Conservation (phyloP, 768 basidiomycete species). For the Cubamyces sp. region DNA sequence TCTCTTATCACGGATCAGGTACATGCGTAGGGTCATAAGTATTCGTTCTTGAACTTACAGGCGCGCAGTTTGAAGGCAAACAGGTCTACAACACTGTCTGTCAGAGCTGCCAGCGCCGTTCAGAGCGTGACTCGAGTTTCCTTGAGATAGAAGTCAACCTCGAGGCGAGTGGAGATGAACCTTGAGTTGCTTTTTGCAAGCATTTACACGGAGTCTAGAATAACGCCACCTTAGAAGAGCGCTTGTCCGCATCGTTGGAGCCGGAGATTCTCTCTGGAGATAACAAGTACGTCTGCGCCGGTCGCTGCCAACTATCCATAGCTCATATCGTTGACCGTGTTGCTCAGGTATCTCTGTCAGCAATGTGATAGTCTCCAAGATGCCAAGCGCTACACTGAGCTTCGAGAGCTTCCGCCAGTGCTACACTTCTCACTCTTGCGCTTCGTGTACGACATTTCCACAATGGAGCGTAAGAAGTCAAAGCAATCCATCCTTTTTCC, state of each 20-base stretch:
- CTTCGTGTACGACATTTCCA: slow-evolving; percentile 84
- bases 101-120: slow-evolving; percentile 64
- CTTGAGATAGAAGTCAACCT: slow-evolving; percentile 89
- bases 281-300: slow-evolving; percentile 62
- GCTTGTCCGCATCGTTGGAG: slow-evolving; percentile 64
- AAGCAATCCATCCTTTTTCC: slow-evolving; percentile 86
- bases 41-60: slow-evolving; percentile 1
- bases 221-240: slow-evolving; percentile 73
- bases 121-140: slow-evolving; percentile 74
- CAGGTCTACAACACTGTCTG: slow-evolving; percentile 84
- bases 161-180: slow-evolving; percentile 48
- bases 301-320: neutral
- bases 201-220: slow-evolving; percentile 48
- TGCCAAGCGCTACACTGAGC: slow-evolving; percentile 76
- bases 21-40: slow-evolving; percentile 7
- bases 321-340: neutral
- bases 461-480: slow-evolving; percentile 85
- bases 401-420: slow-evolving; percentile 79
- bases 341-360: slow-evolving; percentile 76
- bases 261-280: slow-evolving; percentile 79
- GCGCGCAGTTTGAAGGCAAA: slow-evolving; percentile 80
- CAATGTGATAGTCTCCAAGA: slow-evolving; percentile 73
- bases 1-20: slow-evolving; percentile 79
- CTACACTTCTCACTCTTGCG: slow-evolving; percentile 91
- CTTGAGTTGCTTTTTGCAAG: neutral